These are phyloP conservation scores for Vigna radiata DNA, from an alignment of 306 rosid species.

Conservation along the genomic window DNA sequence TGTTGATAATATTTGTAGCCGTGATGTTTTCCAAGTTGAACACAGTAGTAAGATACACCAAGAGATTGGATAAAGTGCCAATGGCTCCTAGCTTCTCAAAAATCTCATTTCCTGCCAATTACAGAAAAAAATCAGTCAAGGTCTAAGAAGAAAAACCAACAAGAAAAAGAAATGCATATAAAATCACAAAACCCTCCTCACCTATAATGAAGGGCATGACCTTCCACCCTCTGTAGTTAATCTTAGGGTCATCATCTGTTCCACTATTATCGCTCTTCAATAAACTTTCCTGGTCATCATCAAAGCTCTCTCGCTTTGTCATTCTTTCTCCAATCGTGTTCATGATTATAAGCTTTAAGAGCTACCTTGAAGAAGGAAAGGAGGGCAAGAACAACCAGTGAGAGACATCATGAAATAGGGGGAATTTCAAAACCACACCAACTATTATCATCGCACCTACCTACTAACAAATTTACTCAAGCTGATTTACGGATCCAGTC, in stretches of 20 bases:
- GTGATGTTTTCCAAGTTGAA: slow-evolving; percentile 72
- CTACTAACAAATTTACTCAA: neutral
- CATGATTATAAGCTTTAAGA: slow-evolving; percentile 34
- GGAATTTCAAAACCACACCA: slow-evolving; percentile 15
- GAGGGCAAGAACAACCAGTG: neutral
- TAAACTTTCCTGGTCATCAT: slow-evolving; percentile 48
- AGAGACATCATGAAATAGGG: slow-evolving; percentile 5
- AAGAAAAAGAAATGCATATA: neutral
- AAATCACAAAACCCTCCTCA: slow-evolving; percentile 32
- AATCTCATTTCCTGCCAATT: slow-evolving; percentile 80
- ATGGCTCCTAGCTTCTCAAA: slow-evolving; percentile 87
- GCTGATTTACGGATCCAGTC: slow-evolving; percentile 13
- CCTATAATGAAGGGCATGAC: slow-evolving; percentile 92
- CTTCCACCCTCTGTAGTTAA: slow-evolving; percentile 83
- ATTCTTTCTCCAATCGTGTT: slow-evolving; percentile 35
- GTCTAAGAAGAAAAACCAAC: slow-evolving; percentile 1
- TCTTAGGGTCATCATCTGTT: slow-evolving; percentile 46
- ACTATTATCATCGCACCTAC: neutral
- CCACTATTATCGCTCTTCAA: slow-evolving; percentile 51
- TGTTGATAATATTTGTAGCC: slow-evolving; percentile 64
- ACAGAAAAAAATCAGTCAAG: slow-evolving; percentile 15
- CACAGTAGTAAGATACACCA: slow-evolving; percentile 55
- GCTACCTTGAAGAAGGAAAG: slow-evolving; percentile 31
- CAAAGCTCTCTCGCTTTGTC: slow-evolving; percentile 39
- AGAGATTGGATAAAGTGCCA: slow-evolving; percentile 64